A percentile compares a stretch with the other conserved stretches of the same genome.
These are phyloP conservation scores for Ceratobasidium sp. DNA, from an alignment of 1,284 basidiomycete species.

Conservation along the genomic window DNA sequence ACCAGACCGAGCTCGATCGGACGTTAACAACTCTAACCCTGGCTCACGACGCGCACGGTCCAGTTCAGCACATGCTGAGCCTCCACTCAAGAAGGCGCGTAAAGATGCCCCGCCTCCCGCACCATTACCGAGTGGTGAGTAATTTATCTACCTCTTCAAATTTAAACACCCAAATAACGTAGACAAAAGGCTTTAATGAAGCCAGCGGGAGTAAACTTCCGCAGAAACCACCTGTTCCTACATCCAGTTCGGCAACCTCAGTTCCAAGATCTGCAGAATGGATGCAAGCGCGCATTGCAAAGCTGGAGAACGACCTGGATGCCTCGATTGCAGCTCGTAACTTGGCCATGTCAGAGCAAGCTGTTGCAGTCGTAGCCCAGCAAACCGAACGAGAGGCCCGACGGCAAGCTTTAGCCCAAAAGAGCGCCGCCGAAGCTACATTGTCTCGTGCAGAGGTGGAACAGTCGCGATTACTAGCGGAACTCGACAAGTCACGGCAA, in stretches of 20 bases:
- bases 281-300: slow-evolving; percentile 28
- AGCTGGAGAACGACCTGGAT: slow-evolving; percentile 22
- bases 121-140: too few relatives aligned
- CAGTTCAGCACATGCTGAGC: slow-evolving; percentile 2
- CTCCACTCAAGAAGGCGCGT: slow-evolving; percentile 2
- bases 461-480: slow-evolving; percentile 15
- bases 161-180: not conserved
- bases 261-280: slow-evolving; percentile 23
- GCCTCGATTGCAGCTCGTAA: slow-evolving; percentile 29
- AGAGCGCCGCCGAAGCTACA: slow-evolving; percentile 33
- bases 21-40: not conserved
- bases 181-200: not conserved
- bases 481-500: slow-evolving; percentile 4
- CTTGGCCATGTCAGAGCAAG: slow-evolving; percentile 30
- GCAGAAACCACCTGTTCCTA: not conserved
- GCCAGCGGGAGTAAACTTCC: slow-evolving; percentile 7
- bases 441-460: slow-evolving; percentile 22
- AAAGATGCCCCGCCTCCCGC: not conserved
- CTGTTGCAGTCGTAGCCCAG: not conserved
- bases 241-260: not conserved
- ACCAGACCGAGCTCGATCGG: not conserved
- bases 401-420: slow-evolving; percentile 20
- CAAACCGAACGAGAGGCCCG: slow-evolving; percentile 27
- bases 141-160: too few relatives aligned
- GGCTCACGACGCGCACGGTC: not conserved